Conservation (phyloP, 2,329 filamentous ascomycete genomes). For the Atkinsonella hypoxylon region DNA sequence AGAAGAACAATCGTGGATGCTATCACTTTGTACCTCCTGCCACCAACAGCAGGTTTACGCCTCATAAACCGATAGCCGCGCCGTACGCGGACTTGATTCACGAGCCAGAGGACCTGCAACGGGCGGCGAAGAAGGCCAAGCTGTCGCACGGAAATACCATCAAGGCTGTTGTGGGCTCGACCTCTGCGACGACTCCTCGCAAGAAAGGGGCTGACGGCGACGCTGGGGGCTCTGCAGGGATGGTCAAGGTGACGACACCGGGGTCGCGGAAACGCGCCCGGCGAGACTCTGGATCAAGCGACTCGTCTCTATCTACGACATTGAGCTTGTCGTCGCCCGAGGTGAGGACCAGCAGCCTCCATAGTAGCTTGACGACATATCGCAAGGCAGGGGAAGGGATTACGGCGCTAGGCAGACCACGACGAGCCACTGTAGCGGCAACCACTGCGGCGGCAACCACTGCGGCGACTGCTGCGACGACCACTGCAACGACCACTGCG, state of each 20-base stretch:
- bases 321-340: conserved; percentile 29
- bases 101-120: conserved; percentile 8
- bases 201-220: neutral
- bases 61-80: conserved; percentile 34
- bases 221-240: neutral
- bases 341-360: conserved; percentile 14
- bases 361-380: conserved; percentile 1
- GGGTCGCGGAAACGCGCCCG: conserved; percentile 21
- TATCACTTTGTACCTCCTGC: conserved; percentile 41
- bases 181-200: conserved; percentile 2
- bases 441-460: neutral
- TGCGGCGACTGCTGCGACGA: neutral
- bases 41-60: conserved; percentile 29
- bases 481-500: neutral
- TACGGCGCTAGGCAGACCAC: neutral
- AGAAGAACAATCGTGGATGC: conserved; percentile 37
- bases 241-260: conserved; percentile 22
- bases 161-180: conserved; percentile 1
- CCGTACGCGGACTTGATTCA: conserved; percentile 37
- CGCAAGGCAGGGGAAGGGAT: neutral
- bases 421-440: neutral
- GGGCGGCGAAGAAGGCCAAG: conserved; percentile 26
- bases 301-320: conserved; percentile 30
- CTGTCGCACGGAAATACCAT: conserved; percentile 13
- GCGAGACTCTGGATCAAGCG: conserved; percentile 27